Evolutionary conservation across 139 green algal genomes (phyloP).

Genomic region (Chlamydomonas asymmetrica): DNA sequence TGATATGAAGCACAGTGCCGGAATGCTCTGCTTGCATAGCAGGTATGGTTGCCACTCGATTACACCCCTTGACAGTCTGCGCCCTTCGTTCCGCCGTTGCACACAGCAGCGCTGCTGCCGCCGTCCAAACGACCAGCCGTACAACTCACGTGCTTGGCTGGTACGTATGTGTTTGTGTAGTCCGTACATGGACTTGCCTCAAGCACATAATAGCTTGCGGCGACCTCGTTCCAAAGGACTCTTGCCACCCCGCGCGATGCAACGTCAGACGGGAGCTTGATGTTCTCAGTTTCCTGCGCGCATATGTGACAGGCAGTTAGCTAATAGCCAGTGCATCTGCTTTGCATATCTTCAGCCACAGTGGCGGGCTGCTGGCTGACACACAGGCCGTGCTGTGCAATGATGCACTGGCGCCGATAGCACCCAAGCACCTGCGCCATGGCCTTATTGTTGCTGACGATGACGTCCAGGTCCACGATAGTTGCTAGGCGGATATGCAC

Average conservation of each 20-base stretch:
- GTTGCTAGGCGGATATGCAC: slow-evolving; percentile 5
- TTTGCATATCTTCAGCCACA: neutral
- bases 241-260: neutral
- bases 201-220: slow-evolving; percentile 10
- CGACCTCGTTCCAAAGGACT: neutral
- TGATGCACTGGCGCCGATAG: too few species aligned
- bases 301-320: neutral
- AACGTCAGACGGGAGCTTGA: neutral
- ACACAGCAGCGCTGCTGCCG: neutral
- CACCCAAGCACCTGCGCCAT: slow-evolving; percentile 10
- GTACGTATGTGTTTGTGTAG: too few species aligned
- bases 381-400: too few species aligned
- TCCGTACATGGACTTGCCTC: too few species aligned
- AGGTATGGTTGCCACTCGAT: too few species aligned
- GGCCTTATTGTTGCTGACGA: slow-evolving; percentile 1
- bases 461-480: neutral
- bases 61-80: too few species aligned
- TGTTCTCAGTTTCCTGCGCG: slow-evolving; percentile 8
- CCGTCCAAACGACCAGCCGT: too few species aligned
- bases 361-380: neutral
- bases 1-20: too few species aligned
- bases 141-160: too few species aligned
- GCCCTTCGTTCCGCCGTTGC: too few species aligned
- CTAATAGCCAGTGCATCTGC: neutral
- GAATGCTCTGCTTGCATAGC: too few species aligned